Conservation (phyloP, 768 basidiomycete genomes). For the Mycena filopes region DNA sequence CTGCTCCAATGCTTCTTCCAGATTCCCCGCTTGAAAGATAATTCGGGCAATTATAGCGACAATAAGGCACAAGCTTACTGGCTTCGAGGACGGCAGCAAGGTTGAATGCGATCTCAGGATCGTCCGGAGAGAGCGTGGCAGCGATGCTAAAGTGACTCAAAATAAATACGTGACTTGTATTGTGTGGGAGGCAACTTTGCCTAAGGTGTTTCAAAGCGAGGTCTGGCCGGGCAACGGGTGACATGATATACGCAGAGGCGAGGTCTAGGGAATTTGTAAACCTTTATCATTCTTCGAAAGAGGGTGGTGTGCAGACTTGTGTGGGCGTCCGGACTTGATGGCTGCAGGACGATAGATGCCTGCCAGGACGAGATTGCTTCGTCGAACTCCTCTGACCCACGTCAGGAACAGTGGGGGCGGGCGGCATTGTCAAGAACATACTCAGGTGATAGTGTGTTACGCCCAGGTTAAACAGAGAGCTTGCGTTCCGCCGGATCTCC, state of each 20-base stretch:
- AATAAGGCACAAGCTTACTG: conserved; percentile 62
- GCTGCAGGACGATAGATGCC: conserved; percentile 83
- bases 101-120: conserved; percentile 93
- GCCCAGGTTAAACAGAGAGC: conserved; percentile 87
- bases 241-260: conserved; percentile 90
- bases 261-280: conserved; percentile 64
- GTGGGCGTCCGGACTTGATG: conserved; percentile 87
- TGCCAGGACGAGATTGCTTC: conserved; percentile 89
- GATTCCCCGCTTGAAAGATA: conserved; percentile 67
- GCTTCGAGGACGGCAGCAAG: conserved; percentile 92
- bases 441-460: conserved; percentile 92
- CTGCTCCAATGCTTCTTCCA: conserved; percentile 83
- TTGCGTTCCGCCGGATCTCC: conserved; percentile 82
- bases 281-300: conserved; percentile 28
- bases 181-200: conserved; percentile 54
- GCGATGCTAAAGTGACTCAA: conserved; percentile 71
- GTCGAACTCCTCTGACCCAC: conserved; percentile 80
- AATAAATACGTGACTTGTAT: conserved; percentile 41
- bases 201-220: conserved; percentile 86
- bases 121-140: conserved; percentile 84
- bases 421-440: conserved; percentile 49
- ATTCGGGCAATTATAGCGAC: conserved; percentile 44
- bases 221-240: conserved; percentile 82
- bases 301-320: conserved; percentile 67
- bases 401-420: conserved; percentile 23